These are phyloP conservation scores for Trichocladium antarcticum DNA, from an alignment of 495 filamentous ascomycete species.

Conservation along the genomic window DNA sequence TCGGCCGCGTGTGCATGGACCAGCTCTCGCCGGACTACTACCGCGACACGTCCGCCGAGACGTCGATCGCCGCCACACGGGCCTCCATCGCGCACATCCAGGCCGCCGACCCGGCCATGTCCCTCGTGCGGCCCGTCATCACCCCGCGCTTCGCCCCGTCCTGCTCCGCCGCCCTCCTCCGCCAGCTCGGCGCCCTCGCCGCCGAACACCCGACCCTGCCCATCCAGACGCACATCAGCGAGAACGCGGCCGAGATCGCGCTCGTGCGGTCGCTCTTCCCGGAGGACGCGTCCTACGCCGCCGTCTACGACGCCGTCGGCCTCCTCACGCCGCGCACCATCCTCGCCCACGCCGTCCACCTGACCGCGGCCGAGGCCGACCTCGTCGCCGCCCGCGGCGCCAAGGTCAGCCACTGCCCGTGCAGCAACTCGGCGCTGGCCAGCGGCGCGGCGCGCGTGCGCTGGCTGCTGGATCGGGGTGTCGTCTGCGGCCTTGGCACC, in stretches of 20 bases:
- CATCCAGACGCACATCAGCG: constrained; percentile 85
- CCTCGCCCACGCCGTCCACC: constrained; percentile 76
- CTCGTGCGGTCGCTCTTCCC: constrained; percentile 67
- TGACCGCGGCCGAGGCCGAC: constrained; percentile 49
- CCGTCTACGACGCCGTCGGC: constrained; percentile 63
- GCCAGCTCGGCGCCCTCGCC: constrained; percentile 52
- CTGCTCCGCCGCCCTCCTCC: constrained; percentile 52
- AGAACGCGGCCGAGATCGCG: constrained; percentile 62
- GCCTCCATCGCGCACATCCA: constrained; percentile 57
- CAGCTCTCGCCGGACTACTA: constrained; percentile 61
- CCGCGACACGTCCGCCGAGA: constrained; percentile 50
- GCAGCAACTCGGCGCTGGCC: constrained; percentile 68
- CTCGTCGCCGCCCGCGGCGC: constrained; percentile 49
- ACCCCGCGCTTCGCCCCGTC: constrained; percentile 84
- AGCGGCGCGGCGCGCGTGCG: constrained; percentile 65
- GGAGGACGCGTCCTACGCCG: constrained; percentile 47
- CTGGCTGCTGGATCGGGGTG: constrained; percentile 56
- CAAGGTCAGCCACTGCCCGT: constrained; percentile 77
- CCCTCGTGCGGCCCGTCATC: constrained; percentile 63
- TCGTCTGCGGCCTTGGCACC: constrained; percentile 76
- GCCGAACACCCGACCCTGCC: constrained; percentile 39
- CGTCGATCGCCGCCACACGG: constrained; percentile 45
- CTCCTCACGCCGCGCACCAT: constrained; percentile 65
- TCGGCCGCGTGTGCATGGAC: constrained; percentile 92
- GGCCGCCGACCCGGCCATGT: constrained; percentile 48